Evolutionary conservation across 1,139 yeast genomes (phyloP), one percentile per base, ranked within the genome.

Genomic region (Barnettozyma hawaiiensis): DNA sequence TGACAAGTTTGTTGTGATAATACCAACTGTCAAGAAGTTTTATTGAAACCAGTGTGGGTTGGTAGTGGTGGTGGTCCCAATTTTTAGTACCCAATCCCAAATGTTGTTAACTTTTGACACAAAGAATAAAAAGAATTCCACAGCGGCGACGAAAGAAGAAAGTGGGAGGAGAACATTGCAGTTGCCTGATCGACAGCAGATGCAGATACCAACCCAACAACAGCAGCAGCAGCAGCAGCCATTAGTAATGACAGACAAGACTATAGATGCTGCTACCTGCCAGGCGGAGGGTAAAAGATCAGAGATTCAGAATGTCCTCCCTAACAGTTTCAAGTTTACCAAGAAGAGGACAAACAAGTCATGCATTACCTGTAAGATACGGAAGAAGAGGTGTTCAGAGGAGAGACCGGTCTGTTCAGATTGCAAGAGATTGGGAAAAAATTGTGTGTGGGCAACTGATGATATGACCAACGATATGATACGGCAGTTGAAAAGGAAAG

Each of bases 341-440:
- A 51, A 46, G 40, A 62, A 51, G 47, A 57, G 79, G 43, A 73
- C 81, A 2, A 68, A 70, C 50, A 66, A 67, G 28, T 85, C 85
- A 0, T 79, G 85, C 55, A 61, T 79, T 26, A 78, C 83, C 0
- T 79, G 85, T 55, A 74, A 80, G 52, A 69, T 74, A 35, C 59
- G 85, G 41, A 79, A 78, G 66, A 79, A 78, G 59, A 71, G 79
- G 52, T 79, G 85, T 53, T 71, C 78, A 45, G 85, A 78, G 53
- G 61, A 59, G 2, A 66, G 69, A 42, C 85, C 85, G 2, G 51
- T 60, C 2, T 79, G 85, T 53, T 57, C 67, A 0, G 83, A 76
- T 47, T 77, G 83, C 55, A 37, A 50, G 11, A 55, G 83, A 43
- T 55, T 76, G 32, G 65, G 65, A 9, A 70, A 75, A 44, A 64